phyloP scores from a whole-genome alignment of 352 stramenopile species.

The Phytophthora uliginosa region DNA sequence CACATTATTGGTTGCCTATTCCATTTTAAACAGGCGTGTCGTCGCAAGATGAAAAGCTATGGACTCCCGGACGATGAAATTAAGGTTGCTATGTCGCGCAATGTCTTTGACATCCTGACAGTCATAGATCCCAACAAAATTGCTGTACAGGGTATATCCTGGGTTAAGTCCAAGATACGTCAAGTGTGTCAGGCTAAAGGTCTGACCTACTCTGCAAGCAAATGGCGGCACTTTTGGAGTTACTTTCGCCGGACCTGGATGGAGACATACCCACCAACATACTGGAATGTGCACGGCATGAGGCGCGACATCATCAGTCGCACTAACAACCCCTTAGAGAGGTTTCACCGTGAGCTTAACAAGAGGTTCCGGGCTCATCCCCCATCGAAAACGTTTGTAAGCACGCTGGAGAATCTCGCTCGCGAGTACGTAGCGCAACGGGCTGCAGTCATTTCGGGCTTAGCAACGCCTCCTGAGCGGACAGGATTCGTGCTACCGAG shows the following conservation, averaged over 20 bases:
- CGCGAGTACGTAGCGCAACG: background rate
- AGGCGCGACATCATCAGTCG: background rate
- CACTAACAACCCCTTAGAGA: background rate
- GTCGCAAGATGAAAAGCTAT: background rate
- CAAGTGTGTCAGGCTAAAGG: background rate
- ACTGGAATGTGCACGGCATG: background rate
- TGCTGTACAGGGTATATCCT: background rate
- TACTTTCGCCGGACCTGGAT: background rate
- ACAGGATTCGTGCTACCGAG: background rate
- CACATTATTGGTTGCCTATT: background rate
- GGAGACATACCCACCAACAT: background rate
- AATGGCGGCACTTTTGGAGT: background rate
- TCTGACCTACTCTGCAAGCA: background rate
- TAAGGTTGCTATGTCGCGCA: background rate
- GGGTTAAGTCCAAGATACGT: background rate
- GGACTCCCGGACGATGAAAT: background rate
- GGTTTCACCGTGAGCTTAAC: background rate
- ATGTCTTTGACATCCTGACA: background rate
- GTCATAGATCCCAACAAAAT: background rate
- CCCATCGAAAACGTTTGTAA: background rate
- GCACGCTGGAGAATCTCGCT: background rate
- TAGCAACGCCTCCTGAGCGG: background rate
- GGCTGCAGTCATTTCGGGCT: background rate
- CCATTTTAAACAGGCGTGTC: background rate
- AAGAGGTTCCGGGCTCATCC: background rate